Conservation (phyloP, 108 stramenopile species). For the Nitzschia sp. region DNA sequence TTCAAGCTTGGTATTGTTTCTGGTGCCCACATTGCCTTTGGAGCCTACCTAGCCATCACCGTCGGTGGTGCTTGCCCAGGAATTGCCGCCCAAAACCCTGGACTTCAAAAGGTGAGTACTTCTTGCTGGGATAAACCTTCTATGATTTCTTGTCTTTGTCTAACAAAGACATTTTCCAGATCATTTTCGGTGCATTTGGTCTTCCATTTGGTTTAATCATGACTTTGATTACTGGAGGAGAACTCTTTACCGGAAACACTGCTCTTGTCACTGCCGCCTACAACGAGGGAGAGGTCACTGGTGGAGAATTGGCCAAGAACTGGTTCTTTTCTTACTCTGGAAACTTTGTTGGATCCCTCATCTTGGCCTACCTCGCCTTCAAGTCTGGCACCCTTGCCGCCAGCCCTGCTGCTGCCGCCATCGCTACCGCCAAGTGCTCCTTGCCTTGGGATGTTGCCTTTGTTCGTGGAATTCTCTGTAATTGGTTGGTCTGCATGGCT, state of each 20-base stretch:
- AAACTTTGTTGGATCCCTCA: conserved; percentile 83
- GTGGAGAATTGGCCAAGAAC: conserved; percentile 58
- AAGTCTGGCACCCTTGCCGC: conserved; percentile 69
- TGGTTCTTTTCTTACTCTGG: conserved; percentile 79
- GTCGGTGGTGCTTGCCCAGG: conserved; percentile 84
- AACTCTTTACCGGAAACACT: conserved; percentile 70
- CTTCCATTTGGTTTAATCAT: conserved; percentile 88
- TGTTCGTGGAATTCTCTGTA: conserved; percentile 89
- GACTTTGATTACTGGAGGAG: conserved; percentile 77
- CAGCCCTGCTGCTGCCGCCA: conserved; percentile 67
- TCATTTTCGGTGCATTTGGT: conserved; percentile 80
- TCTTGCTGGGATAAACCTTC: background rate
- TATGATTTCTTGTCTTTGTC: background rate
- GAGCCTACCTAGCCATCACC: conserved; percentile 80
- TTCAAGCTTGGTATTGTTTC: conserved; percentile 83
- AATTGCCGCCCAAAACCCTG: conserved; percentile 82
- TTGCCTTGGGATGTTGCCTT: conserved; percentile 81
- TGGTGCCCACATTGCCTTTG: conserved; percentile 87
- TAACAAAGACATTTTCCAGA: conserved; percentile 30
- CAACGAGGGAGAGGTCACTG: conserved; percentile 70
- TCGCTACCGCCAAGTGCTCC: conserved; percentile 81
- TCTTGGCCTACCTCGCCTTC: conserved; percentile 79
- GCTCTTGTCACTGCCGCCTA: conserved; percentile 74
- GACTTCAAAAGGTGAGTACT: conserved; percentile 72
- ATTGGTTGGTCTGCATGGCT: conserved; percentile 96